Evolutionary conservation across 2,329 filamentous ascomycete species (phyloP).

Genomic region (Colletotrichum incanum): DNA sequence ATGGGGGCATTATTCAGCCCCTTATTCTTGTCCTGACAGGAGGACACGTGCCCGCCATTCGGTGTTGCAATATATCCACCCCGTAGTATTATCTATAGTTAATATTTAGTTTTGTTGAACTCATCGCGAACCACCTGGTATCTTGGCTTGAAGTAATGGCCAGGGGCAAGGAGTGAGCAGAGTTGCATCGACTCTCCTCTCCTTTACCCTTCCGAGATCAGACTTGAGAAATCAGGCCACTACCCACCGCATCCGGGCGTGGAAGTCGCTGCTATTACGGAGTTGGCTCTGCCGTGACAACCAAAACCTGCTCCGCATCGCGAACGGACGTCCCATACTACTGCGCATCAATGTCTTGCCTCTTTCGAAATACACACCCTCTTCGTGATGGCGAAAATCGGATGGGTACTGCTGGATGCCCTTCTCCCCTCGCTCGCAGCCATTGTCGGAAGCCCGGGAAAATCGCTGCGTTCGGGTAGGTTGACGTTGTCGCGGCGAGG

Average conservation of each 20-base stretch:
- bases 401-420: no score
- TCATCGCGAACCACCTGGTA: not conserved
- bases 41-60: slow-evolving; percentile 3
- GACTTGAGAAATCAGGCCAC: no score
- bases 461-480: no score
- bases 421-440: no score
- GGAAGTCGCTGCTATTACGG: not conserved
- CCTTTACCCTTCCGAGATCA: not conserved
- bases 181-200: not conserved
- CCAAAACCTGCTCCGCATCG: no score
- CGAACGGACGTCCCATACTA: no score
- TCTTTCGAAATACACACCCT: not conserved
- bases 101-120: slow-evolving; percentile 1
- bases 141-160: not conserved
- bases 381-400: not conserved
- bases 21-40: not conserved
- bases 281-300: no score
- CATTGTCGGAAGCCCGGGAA: no score
- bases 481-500: no score
- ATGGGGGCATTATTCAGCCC: no score
- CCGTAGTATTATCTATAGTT: not conserved
- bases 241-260: not conserved
- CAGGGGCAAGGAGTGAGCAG: not conserved
- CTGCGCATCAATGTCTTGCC: no score
- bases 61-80: not conserved